Conservation (phyloP, 192 early-diverging fungal genomes). For the Entomortierella chlamydospora region DNA sequence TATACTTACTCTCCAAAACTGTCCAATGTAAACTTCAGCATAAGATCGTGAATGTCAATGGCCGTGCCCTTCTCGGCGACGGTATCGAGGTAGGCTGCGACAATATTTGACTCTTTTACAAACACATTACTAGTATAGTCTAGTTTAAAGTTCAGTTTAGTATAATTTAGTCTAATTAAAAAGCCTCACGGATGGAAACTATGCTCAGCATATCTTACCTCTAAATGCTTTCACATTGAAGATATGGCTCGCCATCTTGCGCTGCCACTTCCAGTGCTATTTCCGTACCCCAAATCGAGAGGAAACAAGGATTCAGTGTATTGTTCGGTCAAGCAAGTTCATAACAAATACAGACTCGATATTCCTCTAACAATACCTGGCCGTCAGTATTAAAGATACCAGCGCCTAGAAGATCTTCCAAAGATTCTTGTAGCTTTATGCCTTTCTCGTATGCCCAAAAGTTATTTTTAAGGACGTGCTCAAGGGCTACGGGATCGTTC, state of each 20-base stretch:
- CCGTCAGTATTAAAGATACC: conserved; percentile 53
- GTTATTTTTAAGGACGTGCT: conserved; percentile 50
- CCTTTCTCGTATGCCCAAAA: conserved; percentile 43
- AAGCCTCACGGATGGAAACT: not conserved
- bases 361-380: not conserved
- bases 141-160: conserved; percentile 1
- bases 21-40: conserved; percentile 63
- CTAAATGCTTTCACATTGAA: conserved; percentile 50
- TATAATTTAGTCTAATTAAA: not conserved
- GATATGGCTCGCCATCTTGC: conserved; percentile 48
- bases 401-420: conserved; percentile 28
- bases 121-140: conserved; percentile 50
- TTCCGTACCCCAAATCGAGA: not conserved
- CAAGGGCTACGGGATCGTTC: conserved; percentile 32
- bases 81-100: conserved; percentile 32
- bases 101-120: conserved; percentile 33
- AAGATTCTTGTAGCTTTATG: not conserved
- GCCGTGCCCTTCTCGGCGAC: conserved; percentile 33
- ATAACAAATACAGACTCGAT: no score
- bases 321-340: not conserved
- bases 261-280: conserved; percentile 48
- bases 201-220: conserved; percentile 1
- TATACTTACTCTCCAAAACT: conserved; percentile 61
- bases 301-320: not conserved
- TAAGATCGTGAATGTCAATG: conserved; percentile 60